Percentiles rank a stretch among this genome's conserved stretches.
Evolutionary conservation across 164 flowering plant species (phyloP).

Genomic region (Umbellularia californica): DNA sequence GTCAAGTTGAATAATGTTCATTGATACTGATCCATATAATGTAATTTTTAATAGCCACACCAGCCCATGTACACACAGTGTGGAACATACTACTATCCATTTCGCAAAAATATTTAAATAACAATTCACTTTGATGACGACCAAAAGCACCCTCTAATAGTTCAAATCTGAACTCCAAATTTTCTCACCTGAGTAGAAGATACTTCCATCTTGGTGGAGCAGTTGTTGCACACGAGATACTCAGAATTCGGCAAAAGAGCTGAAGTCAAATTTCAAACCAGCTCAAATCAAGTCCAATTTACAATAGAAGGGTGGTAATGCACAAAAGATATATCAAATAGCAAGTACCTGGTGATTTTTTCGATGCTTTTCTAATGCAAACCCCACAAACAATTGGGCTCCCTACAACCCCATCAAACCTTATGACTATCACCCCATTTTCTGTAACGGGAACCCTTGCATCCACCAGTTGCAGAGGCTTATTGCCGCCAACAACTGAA

Average conservation of each 20-base stretch:
- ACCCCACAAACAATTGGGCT: constrained; percentile 72
- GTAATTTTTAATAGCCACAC: no score
- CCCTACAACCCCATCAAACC: constrained; percentile 65
- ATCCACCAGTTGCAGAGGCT: constrained; percentile 65
- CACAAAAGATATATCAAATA: not conserved
- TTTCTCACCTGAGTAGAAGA: constrained; percentile 49
- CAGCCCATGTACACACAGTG: no score
- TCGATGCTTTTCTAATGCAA: constrained; percentile 54
- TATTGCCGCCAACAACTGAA: constrained; percentile 72
- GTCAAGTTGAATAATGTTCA: no score
- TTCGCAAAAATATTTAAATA: no score
- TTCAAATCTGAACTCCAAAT: not conserved
- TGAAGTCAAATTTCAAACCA: not conserved
- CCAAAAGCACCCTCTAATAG: not conserved
- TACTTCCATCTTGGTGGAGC: constrained; percentile 55
- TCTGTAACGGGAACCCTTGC: constrained; percentile 43
- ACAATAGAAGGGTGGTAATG: not conserved
- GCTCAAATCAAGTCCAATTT: not conserved
- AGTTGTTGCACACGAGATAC: constrained; percentile 42
- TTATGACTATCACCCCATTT: constrained; percentile 41
- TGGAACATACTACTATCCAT: not conserved
- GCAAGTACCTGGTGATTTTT: constrained; percentile 33
- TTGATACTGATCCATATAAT: no score
- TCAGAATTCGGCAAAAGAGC: constrained; percentile 24
- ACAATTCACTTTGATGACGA: no score